A percentile compares a stretch with the other conserved stretches of the same genome.
Conservation (phyloP, 2,329 filamentous ascomycete genomes). For the Microdochium paspali region DNA sequence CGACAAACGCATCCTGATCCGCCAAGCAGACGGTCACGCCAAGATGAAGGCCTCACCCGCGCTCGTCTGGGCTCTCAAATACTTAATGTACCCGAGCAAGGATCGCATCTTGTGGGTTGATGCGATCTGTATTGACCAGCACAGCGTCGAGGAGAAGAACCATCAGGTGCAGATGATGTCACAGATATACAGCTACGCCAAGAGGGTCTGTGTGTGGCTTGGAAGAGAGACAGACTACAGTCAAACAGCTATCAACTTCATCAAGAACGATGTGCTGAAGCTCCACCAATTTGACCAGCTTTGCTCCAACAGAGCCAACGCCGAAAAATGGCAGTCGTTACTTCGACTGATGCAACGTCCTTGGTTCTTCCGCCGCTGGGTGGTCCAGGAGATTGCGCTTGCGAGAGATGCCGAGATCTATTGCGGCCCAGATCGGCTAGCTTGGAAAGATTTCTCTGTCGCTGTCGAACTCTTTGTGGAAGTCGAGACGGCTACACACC, state of each 20-base stretch:
- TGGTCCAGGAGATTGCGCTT: slow-evolving; percentile 30
- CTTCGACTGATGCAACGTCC: slow-evolving; percentile 23
- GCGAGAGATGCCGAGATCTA: slow-evolving; percentile 21
- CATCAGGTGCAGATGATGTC: slow-evolving; percentile 24
- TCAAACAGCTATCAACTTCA: slow-evolving; percentile 19
- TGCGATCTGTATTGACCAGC: slow-evolving; percentile 22
- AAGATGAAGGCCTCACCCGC: background rate
- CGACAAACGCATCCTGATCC: background rate
- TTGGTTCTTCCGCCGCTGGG: slow-evolving; percentile 31
- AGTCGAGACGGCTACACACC: slow-evolving; percentile 23
- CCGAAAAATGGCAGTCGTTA: slow-evolving; percentile 19
- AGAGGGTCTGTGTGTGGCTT: slow-evolving; percentile 21
- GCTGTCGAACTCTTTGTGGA: slow-evolving; percentile 27
- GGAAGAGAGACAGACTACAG: slow-evolving; percentile 17
- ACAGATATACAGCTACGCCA: slow-evolving; percentile 19
- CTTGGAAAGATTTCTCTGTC: slow-evolving; percentile 25
- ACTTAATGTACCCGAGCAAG: background rate
- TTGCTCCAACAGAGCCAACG: slow-evolving; percentile 9
- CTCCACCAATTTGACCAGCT: slow-evolving; percentile 21
- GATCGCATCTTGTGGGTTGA: slow-evolving; percentile 21
- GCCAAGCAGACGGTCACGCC: background rate
- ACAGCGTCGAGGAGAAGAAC: slow-evolving; percentile 16
- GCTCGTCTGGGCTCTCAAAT: background rate
- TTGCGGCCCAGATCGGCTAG: slow-evolving; percentile 23
- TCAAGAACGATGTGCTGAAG: slow-evolving; percentile 17